Percentiles rank a stretch among this genome's conserved stretches.
These are phyloP conservation scores for Populus hybrid DNA, from an alignment of 441 rosid genomes.

Conservation along the genomic window DNA sequence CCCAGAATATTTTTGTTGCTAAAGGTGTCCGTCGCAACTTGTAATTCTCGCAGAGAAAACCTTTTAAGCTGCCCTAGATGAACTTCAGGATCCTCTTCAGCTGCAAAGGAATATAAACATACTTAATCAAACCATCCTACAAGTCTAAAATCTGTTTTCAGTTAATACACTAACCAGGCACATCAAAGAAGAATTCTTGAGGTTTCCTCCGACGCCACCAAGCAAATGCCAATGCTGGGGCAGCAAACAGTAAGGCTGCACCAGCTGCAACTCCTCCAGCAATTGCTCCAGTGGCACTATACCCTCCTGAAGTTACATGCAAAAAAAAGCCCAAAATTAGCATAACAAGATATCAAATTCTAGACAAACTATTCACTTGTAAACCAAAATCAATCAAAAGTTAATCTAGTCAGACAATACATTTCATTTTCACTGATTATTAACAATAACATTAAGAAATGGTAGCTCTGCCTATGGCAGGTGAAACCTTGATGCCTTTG, in stretches of 20 bases:
- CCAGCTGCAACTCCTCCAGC: slow-evolving; percentile 97
- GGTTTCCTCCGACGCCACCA: slow-evolving; percentile 87
- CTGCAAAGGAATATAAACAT: slow-evolving; percentile 34
- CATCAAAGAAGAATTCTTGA: slow-evolving; percentile 79
- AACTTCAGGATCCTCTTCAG: slow-evolving; percentile 94
- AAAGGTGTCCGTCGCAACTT: slow-evolving; percentile 86
- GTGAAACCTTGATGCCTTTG: background rate
- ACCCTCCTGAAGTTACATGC: slow-evolving; percentile 46
- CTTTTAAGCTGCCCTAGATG: slow-evolving; percentile 90
- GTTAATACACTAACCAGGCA: slow-evolving; percentile 60
- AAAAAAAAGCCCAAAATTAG: slow-evolving; percentile 1
- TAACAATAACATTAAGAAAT: background rate
- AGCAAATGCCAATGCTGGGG: slow-evolving; percentile 88
- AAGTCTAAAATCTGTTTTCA: background rate
- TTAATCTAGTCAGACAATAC: background rate
- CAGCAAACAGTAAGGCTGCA: slow-evolving; percentile 83
- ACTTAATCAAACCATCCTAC: background rate
- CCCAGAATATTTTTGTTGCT: slow-evolving; percentile 88
- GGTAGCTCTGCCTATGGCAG: background rate
- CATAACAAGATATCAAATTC: background rate
- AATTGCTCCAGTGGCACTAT: slow-evolving; percentile 71
- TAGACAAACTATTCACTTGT: background rate
- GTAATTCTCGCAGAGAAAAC: slow-evolving; percentile 82
- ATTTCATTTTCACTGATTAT: slow-evolving; percentile 7
- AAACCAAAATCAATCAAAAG: slow-evolving; percentile 1